These are phyloP conservation scores for Colletotrichum limetticola DNA, from an alignment of 2,329 filamentous ascomycete genomes.

Conservation along the genomic window DNA sequence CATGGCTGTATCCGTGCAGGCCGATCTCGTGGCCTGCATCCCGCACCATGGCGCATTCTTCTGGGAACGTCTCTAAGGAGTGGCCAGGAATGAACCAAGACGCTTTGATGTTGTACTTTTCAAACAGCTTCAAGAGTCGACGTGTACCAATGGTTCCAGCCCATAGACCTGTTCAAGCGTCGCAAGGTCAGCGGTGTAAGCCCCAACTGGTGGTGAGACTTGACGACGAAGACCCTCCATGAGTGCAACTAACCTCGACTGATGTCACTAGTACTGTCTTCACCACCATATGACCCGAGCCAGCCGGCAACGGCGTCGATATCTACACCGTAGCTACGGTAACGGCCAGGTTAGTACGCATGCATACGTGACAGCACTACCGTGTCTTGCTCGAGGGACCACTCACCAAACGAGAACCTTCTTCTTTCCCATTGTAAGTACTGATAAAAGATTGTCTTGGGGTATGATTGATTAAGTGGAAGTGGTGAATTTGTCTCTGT, in stretches of 20 bases:
- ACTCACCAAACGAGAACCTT: slow-evolving; percentile 40
- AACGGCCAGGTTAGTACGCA: background rate
- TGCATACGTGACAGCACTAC: background rate
- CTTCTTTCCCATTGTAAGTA: slow-evolving; percentile 39
- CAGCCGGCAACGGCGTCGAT: slow-evolving; percentile 81
- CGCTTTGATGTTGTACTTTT: slow-evolving; percentile 79
- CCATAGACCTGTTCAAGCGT: slow-evolving; percentile 61
- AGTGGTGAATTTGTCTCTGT: background rate
- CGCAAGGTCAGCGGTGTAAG: background rate
- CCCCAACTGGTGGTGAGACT: background rate
- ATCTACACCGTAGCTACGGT: slow-evolving; percentile 71
- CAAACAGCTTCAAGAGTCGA: slow-evolving; percentile 75
- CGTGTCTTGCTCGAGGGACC: background rate
- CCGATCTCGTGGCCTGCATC: slow-evolving; percentile 61
- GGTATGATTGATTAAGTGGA: background rate
- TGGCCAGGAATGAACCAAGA: slow-evolving; percentile 63
- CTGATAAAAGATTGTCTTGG: background rate
- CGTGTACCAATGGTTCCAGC: slow-evolving; percentile 74
- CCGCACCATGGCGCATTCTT: slow-evolving; percentile 54
- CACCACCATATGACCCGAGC: slow-evolving; percentile 79
- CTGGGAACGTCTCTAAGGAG: slow-evolving; percentile 59
- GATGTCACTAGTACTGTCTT: slow-evolving; percentile 79
- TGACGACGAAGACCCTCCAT: too few relatives aligned
- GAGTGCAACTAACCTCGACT: slow-evolving; percentile 63
- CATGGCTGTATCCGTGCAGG: slow-evolving; percentile 78